Conservation (phyloP, 208 protist species). For the Wallacemonas rigidus region DNA sequence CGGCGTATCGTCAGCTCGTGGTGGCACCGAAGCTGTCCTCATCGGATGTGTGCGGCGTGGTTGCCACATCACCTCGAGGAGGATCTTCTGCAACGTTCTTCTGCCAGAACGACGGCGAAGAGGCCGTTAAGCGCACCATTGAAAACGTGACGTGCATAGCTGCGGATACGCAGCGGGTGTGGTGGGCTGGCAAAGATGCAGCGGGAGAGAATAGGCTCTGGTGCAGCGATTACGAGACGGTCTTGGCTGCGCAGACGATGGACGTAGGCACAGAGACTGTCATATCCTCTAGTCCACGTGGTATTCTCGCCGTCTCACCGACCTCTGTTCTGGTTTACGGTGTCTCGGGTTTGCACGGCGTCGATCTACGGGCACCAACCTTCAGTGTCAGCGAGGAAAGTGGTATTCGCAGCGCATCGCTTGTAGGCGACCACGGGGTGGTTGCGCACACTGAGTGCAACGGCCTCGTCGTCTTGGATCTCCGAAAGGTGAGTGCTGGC, state of each 20-base stretch:
- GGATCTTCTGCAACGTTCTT: slow-evolving; percentile 1
- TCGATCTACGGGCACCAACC: not conserved
- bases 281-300: not conserved
- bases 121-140: not conserved
- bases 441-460: not conserved
- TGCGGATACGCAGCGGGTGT: not conserved
- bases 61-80: not conserved
- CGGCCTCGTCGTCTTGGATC: not conserved
- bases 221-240: not conserved
- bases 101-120: not conserved
- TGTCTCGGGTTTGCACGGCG: not conserved
- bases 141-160: not conserved
- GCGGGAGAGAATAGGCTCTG: not conserved
- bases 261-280: not conserved
- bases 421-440: not conserved
- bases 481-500: not conserved
- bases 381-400: not conserved
- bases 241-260: not conserved
- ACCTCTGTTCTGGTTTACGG: not conserved
- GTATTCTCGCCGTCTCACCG: slow-evolving; percentile 1
- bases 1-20: slow-evolving; percentile 4
- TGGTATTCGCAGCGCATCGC: slow-evolving; percentile 1
- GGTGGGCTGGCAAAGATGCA: slow-evolving; percentile 1
- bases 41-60: slow-evolving; percentile 1
- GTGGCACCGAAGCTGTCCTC: not conserved